A percentile compares a stretch with the other conserved stretches of the same genome.
Conservation (phyloP, 2,329 filamentous ascomycete genomes). For the Penicillium expansum region DNA sequence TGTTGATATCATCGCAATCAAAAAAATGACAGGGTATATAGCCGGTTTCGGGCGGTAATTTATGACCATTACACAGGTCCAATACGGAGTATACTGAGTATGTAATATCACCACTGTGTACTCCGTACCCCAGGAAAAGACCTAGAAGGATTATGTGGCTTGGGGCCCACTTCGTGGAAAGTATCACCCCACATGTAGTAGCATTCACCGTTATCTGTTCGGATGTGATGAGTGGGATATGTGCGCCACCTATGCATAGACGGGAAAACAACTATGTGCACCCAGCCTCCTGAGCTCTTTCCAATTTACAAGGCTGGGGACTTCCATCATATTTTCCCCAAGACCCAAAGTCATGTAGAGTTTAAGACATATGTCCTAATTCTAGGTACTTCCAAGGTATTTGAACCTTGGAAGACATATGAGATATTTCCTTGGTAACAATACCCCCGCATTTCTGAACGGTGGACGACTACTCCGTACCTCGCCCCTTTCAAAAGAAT, state of each 20-base stretch:
- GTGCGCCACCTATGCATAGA: too few relatives aligned
- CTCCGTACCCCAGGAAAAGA: not conserved
- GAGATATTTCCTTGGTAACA: not conserved
- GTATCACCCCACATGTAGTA: not conserved
- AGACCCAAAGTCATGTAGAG: not conserved
- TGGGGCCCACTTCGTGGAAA: not conserved
- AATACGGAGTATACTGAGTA: not conserved
- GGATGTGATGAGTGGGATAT: not conserved
- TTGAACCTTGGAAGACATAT: not conserved
- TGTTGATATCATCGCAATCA: not conserved
- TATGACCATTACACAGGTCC: not conserved
- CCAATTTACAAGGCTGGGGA: too few relatives aligned
- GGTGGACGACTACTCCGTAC: not conserved
- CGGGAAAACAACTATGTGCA: too few relatives aligned
- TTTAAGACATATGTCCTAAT: conserved; percentile 11
- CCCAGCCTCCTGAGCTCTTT: too few relatives aligned
- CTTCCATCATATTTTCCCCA: not conserved
- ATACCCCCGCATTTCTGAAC: conserved; percentile 4
- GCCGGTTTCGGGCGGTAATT: not conserved
- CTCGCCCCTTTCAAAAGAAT: not conserved
- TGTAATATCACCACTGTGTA: not conserved
- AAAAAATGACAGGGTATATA: not conserved
- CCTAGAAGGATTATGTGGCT: not conserved
- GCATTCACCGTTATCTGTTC: not conserved
- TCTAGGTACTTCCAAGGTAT: not conserved